phyloP scores from a whole-genome alignment of 768 basidiomycete species.

The Cantharellus anzutake region DNA sequence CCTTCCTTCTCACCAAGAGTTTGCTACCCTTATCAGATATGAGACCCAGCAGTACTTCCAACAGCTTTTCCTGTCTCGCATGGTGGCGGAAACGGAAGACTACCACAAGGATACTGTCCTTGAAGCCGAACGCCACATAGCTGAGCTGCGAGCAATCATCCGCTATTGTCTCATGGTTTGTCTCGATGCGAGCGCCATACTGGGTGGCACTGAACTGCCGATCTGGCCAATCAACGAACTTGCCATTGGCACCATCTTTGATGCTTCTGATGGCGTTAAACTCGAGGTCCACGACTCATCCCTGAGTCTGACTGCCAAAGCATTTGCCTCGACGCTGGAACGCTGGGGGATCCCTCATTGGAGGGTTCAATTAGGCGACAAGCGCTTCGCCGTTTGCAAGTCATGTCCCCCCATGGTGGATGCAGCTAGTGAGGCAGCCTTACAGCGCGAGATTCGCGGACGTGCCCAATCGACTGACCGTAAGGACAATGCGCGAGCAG shows the following conservation, averaged over 20 bases:
- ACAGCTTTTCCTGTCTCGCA: neutral
- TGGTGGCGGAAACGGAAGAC: neutral
- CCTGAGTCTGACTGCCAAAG: neutral
- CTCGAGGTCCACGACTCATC: neutral
- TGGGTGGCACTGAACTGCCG: neutral
- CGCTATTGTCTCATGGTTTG: neutral
- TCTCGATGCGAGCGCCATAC: neutral
- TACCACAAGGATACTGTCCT: neutral
- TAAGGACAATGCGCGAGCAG: too few relatives aligned
- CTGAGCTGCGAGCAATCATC: neutral
- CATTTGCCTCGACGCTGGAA: neutral
- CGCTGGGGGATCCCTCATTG: neutral
- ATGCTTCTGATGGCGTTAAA: neutral
- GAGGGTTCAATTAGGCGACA: neutral
- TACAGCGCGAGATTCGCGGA: too few relatives aligned
- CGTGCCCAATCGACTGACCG: too few relatives aligned
- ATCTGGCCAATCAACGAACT: neutral
- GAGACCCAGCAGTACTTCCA: too few relatives aligned
- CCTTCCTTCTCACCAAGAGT: neutral
- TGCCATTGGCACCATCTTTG: neutral
- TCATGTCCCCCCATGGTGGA: too few relatives aligned
- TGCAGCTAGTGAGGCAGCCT: too few relatives aligned
- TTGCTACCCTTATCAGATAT: neutral
- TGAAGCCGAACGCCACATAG: neutral
- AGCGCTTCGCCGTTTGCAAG: too few relatives aligned